Evolutionary conservation across 352 stramenopile species (phyloP).

Genomic region (Pilasporangium apinafurcum): DNA sequence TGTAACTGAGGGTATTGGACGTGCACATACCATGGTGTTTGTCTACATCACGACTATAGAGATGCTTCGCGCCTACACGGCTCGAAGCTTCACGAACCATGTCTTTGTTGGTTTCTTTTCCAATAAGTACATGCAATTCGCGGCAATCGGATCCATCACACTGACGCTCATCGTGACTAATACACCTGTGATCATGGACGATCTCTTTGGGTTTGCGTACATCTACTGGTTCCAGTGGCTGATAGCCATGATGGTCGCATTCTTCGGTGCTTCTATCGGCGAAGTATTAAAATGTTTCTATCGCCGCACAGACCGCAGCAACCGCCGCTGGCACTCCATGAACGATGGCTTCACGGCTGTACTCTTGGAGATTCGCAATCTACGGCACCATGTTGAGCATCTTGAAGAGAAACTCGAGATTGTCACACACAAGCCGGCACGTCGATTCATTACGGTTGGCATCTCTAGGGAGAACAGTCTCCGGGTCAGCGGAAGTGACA

Average conservation of each 20-base stretch:
- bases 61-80: constrained; percentile 40
- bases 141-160: constrained; percentile 24
- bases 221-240: constrained; percentile 40
- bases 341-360: constrained; percentile 28
- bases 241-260: constrained; percentile 25
- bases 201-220: constrained; percentile 30
- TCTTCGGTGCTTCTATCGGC: constrained; percentile 18
- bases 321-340: constrained; percentile 19
- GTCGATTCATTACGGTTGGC: constrained; percentile 8
- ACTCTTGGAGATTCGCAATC: constrained; percentile 34
- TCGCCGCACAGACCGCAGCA: constrained; percentile 21
- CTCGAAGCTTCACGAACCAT: constrained; percentile 34
- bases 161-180: constrained; percentile 31
- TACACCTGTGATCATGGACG: constrained; percentile 22
- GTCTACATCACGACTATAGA: constrained; percentile 45
- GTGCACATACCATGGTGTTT: constrained; percentile 36
- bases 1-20: constrained; percentile 25
- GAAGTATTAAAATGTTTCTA: constrained; percentile 38
- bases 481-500: no score
- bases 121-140: constrained; percentile 37
- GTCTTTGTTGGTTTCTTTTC: constrained; percentile 27
- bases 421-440: constrained; percentile 23
- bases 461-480: constrained; percentile 14
- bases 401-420: constrained; percentile 45
- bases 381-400: constrained; percentile 38